Percentiles rank a stretch among this genome's conserved stretches.
These are phyloP conservation scores for Colletotrichum acutatum DNA, from an alignment of 2,329 filamentous ascomycete genomes.

Conservation along the genomic window DNA sequence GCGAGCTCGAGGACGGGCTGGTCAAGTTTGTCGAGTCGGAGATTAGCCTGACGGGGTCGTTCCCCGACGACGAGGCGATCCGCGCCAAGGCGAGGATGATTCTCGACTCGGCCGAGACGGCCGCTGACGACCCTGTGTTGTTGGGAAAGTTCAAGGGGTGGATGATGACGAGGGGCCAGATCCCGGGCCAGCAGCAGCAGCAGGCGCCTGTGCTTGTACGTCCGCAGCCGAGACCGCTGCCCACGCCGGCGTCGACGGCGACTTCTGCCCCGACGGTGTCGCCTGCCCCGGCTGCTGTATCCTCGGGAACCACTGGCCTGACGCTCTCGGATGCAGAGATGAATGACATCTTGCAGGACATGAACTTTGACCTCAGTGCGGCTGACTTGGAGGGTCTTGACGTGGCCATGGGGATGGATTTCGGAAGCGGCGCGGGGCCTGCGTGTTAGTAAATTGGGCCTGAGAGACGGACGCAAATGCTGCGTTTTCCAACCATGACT, in stretches of 20 bases:
- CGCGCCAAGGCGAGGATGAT: conserved; percentile 60
- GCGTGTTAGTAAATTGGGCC: conserved; percentile 1
- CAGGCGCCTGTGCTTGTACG: not conserved
- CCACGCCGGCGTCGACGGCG: not conserved
- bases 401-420: conserved; percentile 30
- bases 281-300: conserved; percentile 31
- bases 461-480: too few species aligned
- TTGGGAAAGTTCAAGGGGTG: conserved; percentile 65
- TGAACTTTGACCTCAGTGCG: conserved; percentile 53
- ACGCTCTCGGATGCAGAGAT: conserved; percentile 52
- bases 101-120: conserved; percentile 55
- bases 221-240: conserved; percentile 17
- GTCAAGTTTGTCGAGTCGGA: conserved; percentile 57
- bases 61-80: conserved; percentile 61
- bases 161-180: conserved; percentile 45
- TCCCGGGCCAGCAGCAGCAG: conserved; percentile 6
- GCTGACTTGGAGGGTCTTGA: conserved; percentile 38
- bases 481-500: not conserved
- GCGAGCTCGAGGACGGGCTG: conserved; percentile 67
- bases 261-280: conserved; percentile 16
- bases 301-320: conserved; percentile 45
- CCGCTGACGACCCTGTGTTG: conserved; percentile 65
- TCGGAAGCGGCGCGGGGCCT: conserved; percentile 10
- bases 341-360: conserved; percentile 53
- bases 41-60: conserved; percentile 48